Conservation (phyloP, 208 protist genomes). For the Trypanosoma melophagium region DNA sequence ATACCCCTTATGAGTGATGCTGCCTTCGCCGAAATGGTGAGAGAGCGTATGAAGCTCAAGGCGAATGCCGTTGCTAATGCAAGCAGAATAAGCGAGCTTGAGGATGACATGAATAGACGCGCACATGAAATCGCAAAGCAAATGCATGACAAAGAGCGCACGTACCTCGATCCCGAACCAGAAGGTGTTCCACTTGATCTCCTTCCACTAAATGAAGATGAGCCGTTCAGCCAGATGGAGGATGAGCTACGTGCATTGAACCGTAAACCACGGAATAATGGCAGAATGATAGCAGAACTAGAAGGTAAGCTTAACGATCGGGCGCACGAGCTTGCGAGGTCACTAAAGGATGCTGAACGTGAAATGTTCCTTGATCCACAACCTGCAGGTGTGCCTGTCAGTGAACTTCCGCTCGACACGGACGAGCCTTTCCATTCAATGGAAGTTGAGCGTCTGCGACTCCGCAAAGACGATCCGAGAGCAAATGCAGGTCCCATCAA, state of each 20-base stretch:
- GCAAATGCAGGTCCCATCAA: constrained; percentile 42
- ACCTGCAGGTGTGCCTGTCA: constrained; percentile 56
- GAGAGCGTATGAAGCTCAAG: constrained; percentile 40
- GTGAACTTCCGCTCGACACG: constrained; percentile 60
- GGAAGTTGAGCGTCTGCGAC: constrained; percentile 57
- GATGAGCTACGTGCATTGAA: constrained; percentile 63
- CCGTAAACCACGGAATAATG: constrained; percentile 44
- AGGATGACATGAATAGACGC: constrained; percentile 66
- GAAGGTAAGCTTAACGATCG: constrained; percentile 55
- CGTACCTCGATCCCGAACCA: constrained; percentile 60
- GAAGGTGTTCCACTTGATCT: constrained; percentile 60
- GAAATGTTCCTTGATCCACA: constrained; percentile 63
- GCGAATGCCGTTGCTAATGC: constrained; percentile 56
- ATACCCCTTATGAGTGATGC: constrained; percentile 55
- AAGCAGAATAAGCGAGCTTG: constrained; percentile 59
- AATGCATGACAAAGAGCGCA: constrained; percentile 57
- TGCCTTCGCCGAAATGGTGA: constrained; percentile 45
- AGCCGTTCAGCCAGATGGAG: constrained; percentile 47
- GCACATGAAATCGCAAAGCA: constrained; percentile 49
- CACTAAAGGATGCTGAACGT: constrained; percentile 71
- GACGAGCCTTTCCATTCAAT: constrained; percentile 57
- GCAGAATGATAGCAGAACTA: constrained; percentile 35
- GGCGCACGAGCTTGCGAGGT: constrained; percentile 56
- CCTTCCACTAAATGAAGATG: constrained; percentile 70
- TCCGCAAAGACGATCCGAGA: constrained; percentile 49